Conservation (phyloP, 2,329 filamentous ascomycete species). For the Ascochyta lentis region DNA sequence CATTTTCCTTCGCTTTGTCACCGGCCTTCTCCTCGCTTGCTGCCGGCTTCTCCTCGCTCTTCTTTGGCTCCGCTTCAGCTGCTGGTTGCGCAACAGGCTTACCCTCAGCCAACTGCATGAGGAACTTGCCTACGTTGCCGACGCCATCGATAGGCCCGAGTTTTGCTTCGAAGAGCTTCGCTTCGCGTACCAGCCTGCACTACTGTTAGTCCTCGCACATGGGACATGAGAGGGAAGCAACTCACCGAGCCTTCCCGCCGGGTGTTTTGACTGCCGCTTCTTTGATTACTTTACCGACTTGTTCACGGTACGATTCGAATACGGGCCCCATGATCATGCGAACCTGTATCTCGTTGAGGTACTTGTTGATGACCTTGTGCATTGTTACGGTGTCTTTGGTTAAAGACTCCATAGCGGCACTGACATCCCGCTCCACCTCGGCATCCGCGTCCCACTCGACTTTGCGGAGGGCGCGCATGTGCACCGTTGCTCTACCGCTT, state of each 20-base stretch:
- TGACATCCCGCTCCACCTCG: slow-evolving; percentile 55
- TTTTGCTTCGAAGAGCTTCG: slow-evolving; percentile 73
- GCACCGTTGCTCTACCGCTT: slow-evolving; percentile 75
- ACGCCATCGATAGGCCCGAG: slow-evolving; percentile 82
- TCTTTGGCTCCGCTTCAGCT: slow-evolving; percentile 10
- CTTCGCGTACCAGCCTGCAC: slow-evolving; percentile 75
- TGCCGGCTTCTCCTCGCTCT: not conserved
- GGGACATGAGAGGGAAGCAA: not conserved
- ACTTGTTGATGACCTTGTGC: slow-evolving; percentile 81
- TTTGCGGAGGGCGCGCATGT: slow-evolving; percentile 75
- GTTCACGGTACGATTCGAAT: slow-evolving; percentile 80
- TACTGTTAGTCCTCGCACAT: not conserved
- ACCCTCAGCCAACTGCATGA: slow-evolving; percentile 68
- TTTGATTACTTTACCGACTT: slow-evolving; percentile 74
- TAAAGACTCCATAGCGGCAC: slow-evolving; percentile 83
- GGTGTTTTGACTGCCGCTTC: slow-evolving; percentile 70
- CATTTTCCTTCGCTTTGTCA: not conserved
- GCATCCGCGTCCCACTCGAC: slow-evolving; percentile 72
- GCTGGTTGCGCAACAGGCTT: slow-evolving; percentile 54
- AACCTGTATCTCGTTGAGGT: slow-evolving; percentile 78
- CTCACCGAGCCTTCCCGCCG: slow-evolving; percentile 74
- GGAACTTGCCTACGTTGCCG: slow-evolving; percentile 72
- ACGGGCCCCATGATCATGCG: slow-evolving; percentile 86
- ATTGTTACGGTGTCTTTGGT: slow-evolving; percentile 85
- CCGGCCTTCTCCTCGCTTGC: not conserved